Evolutionary conservation across 108 stramenopile species (phyloP).

Genomic region (Skeletonema costatum): DNA sequence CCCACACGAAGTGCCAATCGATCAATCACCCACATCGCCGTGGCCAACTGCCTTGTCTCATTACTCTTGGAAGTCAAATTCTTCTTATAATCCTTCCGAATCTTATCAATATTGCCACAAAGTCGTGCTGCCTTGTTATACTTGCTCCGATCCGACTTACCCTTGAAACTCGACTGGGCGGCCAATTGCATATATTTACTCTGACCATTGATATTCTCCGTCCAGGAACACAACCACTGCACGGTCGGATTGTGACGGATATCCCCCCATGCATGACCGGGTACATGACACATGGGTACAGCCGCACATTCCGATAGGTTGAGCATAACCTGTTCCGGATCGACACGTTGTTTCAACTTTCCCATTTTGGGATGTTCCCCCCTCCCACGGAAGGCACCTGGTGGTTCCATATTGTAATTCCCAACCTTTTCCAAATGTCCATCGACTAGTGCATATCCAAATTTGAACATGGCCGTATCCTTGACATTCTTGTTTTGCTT

Average conservation of each 20-base stretch:
- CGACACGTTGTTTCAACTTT: slow-evolving; percentile 91
- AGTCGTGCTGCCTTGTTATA: slow-evolving; percentile 97
- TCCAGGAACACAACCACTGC: slow-evolving; percentile 98
- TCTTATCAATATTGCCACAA: slow-evolving; percentile 95
- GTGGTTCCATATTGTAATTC: slow-evolving; percentile 96
- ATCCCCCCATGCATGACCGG: slow-evolving; percentile 96
- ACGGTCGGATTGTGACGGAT: slow-evolving; percentile 96
- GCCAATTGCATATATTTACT: slow-evolving; percentile 99
- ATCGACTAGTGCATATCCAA: slow-evolving; percentile 95
- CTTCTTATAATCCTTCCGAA: slow-evolving; percentile 91
- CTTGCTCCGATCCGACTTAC: slow-evolving; percentile 96
- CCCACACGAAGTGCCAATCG: slow-evolving; percentile 99
- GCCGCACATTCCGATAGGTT: slow-evolving; percentile 86
- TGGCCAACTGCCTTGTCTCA: slow-evolving; percentile 90
- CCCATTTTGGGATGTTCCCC: slow-evolving; percentile 99
- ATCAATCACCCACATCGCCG: slow-evolving; percentile 99
- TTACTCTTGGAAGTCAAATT: slow-evolving; percentile 82
- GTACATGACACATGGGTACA: slow-evolving; percentile 89
- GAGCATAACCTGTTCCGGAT: slow-evolving; percentile 90
- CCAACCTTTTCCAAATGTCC: slow-evolving; percentile 96
- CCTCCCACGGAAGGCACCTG: slow-evolving; percentile 97
- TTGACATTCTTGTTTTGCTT: slow-evolving; percentile 87
- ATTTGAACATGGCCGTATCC: slow-evolving; percentile 79
- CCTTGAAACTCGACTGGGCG: slow-evolving; percentile 97
- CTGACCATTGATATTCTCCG: slow-evolving; percentile 94